These are phyloP conservation scores for Epichloe aotearoae DNA, from an alignment of 2,329 filamentous ascomycete genomes.

Conservation along the genomic window DNA sequence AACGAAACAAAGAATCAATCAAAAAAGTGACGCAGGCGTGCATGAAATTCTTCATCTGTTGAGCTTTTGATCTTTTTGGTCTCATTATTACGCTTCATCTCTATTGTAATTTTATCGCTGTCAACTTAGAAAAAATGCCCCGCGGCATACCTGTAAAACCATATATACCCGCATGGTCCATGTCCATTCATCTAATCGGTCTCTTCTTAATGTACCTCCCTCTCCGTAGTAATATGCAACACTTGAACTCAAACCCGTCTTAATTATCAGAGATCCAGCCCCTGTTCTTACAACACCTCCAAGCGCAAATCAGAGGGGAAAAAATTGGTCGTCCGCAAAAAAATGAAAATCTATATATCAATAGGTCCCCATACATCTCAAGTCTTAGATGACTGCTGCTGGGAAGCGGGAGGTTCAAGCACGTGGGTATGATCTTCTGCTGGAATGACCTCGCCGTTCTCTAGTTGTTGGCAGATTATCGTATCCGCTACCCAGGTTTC, in stretches of 20 bases:
- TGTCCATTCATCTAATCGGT: background rate
- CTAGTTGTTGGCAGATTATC: constrained; percentile 69
- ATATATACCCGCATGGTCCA: background rate
- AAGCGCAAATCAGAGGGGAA: background rate
- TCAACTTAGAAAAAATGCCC: background rate
- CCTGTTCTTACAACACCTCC: background rate
- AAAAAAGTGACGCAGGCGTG: too few species aligned
- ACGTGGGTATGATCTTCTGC: constrained; percentile 73
- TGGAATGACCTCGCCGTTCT: constrained; percentile 53
- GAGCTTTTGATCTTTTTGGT: background rate
- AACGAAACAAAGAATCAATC: background rate
- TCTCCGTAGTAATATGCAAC: background rate
- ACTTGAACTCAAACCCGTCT: background rate
- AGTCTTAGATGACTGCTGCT: constrained; percentile 16
- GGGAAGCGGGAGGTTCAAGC: constrained; percentile 55
- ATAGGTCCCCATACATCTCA: background rate
- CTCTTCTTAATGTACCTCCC: background rate
- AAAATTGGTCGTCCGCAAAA: background rate
- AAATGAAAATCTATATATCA: background rate
- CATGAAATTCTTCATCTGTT: too few species aligned
- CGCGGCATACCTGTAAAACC: background rate
- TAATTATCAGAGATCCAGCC: background rate
- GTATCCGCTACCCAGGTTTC: constrained; percentile 86
- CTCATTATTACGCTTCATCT: background rate
- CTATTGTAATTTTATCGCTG: background rate